phyloP scores from a whole-genome alignment of 768 basidiomycete species.

The Sarcodon sp. region DNA sequence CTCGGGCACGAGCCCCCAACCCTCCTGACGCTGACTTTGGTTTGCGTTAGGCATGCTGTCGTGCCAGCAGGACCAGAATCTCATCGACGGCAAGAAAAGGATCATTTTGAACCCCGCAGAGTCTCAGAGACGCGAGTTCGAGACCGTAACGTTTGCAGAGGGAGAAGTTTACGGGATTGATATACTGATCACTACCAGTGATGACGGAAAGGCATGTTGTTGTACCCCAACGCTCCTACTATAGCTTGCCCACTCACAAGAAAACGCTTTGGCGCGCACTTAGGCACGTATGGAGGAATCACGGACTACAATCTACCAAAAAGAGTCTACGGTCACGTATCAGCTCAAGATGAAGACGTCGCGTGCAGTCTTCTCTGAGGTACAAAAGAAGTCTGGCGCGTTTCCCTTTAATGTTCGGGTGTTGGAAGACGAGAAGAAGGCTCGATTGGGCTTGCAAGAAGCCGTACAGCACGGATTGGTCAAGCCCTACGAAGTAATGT shows the following conservation, averaged over 20 bases:
- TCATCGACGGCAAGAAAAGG: slow-evolving; percentile 93
- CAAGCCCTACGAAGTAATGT: slow-evolving; percentile 93
- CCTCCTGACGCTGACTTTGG: slow-evolving; percentile 1
- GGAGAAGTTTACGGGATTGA: slow-evolving; percentile 95
- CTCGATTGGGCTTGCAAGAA: slow-evolving; percentile 90
- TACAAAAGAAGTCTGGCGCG: slow-evolving; percentile 93
- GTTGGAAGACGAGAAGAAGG: slow-evolving; percentile 92
- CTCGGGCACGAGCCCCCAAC: slow-evolving; percentile 2
- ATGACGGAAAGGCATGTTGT: slow-evolving; percentile 73
- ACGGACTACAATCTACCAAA: slow-evolving; percentile 87
- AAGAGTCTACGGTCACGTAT: slow-evolving; percentile 77
- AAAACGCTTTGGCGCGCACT: neutral
- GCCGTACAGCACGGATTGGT: slow-evolving; percentile 90
- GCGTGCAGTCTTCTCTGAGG: slow-evolving; percentile 91
- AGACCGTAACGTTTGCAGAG: slow-evolving; percentile 78
- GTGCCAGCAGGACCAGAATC: slow-evolving; percentile 88
- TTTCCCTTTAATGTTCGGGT: slow-evolving; percentile 97
- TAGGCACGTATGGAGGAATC: slow-evolving; percentile 86
- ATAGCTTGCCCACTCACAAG: neutral
- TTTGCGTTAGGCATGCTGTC: slow-evolving; percentile 70
- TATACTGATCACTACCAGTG: slow-evolving; percentile 74
- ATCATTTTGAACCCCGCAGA: slow-evolving; percentile 87
- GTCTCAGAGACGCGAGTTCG: slow-evolving; percentile 74
- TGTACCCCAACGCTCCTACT: slow-evolving; percentile 1
- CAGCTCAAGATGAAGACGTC: slow-evolving; percentile 98